Evolutionary conservation across 805 yeast species (phyloP).

Genomic region (Barnettozyma pratensis): DNA sequence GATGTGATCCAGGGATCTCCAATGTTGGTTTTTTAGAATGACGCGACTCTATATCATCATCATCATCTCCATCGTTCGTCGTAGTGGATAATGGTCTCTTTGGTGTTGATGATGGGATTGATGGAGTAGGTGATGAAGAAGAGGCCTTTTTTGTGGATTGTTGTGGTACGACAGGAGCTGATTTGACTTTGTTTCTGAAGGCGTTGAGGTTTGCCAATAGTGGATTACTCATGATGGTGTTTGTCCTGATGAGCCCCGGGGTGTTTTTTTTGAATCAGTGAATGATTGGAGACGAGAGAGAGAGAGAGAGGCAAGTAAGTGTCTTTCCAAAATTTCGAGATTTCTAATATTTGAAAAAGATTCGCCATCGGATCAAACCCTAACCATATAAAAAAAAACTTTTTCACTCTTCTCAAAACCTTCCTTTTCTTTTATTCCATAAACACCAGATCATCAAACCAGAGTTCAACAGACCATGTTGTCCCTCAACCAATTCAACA

Average conservation of each 20-base stretch:
- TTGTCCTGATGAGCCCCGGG: background rate
- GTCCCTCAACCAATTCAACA: background rate
- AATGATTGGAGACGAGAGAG: background rate
- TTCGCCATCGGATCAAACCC: too few relatives aligned
- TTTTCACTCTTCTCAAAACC: background rate
- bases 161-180: slow-evolving; percentile 43
- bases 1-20: slow-evolving; percentile 40
- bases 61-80: slow-evolving; percentile 16
- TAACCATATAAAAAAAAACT: too few relatives aligned
- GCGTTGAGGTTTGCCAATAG: slow-evolving; percentile 57
- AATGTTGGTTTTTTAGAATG: slow-evolving; percentile 26
- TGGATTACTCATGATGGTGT: slow-evolving; percentile 28
- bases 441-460: background rate
- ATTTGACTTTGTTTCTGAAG: slow-evolving; percentile 54
- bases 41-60: slow-evolving; percentile 18
- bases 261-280: too few relatives aligned
- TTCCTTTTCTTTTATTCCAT: background rate
- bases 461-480: background rate
- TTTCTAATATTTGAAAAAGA: too few relatives aligned
- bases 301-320: too few relatives aligned
- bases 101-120: slow-evolving; percentile 12
- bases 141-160: slow-evolving; percentile 6
- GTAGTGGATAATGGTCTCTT: slow-evolving; percentile 11
- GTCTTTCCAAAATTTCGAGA: too few relatives aligned
- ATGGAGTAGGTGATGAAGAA: slow-evolving; percentile 10